phyloP scores from a whole-genome alignment of 2,329 filamentous ascomycete genomes.

The Aspergillus carbonarius region DNA sequence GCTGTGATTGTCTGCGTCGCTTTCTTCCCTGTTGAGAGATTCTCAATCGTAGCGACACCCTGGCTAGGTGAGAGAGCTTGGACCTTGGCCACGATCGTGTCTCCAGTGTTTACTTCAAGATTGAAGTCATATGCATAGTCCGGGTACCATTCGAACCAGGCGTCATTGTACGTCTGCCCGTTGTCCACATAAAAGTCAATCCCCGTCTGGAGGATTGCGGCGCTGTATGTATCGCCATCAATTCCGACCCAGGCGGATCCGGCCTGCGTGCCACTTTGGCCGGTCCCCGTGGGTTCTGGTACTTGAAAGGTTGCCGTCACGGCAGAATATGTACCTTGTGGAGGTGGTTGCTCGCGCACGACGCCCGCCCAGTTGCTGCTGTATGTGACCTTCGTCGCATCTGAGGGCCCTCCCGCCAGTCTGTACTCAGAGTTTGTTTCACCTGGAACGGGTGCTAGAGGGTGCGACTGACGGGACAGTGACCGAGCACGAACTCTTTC shows the following conservation, averaged over 20 bases:
- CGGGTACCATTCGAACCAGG: slow-evolving; percentile 64
- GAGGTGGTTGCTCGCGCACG: slow-evolving; percentile 47
- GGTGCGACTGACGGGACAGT: slow-evolving; percentile 26
- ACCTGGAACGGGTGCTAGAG: slow-evolving; percentile 13
- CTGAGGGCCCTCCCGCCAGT: slow-evolving; percentile 9
- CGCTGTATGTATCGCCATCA: slow-evolving; percentile 58
- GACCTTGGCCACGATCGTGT: slow-evolving; percentile 45
- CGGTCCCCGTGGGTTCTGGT: slow-evolving; percentile 48
- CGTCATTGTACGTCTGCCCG: slow-evolving; percentile 47
- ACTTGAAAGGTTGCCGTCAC: slow-evolving; percentile 51
- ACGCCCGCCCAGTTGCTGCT: slow-evolving; percentile 61
- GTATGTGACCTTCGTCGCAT: slow-evolving; percentile 48
- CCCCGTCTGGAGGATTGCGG: slow-evolving; percentile 58
- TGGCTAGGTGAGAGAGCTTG: slow-evolving; percentile 38
- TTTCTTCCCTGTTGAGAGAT: slow-evolving; percentile 52
- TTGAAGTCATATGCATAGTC: slow-evolving; percentile 56
- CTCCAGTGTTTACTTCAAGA: slow-evolving; percentile 47
- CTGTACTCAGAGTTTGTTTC: slow-evolving; percentile 9
- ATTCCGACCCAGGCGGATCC: slow-evolving; percentile 62
- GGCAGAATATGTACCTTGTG: slow-evolving; percentile 49
- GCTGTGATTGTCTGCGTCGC: slow-evolving; percentile 54
- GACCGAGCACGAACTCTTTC: slow-evolving; percentile 32
- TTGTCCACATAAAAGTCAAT: slow-evolving; percentile 55
- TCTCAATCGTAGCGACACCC: slow-evolving; percentile 52
- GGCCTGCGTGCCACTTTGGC: slow-evolving; percentile 43